Evolutionary conservation across 176 grass and related monocot species (phyloP).

Genomic region (Raddia distichophylla): DNA sequence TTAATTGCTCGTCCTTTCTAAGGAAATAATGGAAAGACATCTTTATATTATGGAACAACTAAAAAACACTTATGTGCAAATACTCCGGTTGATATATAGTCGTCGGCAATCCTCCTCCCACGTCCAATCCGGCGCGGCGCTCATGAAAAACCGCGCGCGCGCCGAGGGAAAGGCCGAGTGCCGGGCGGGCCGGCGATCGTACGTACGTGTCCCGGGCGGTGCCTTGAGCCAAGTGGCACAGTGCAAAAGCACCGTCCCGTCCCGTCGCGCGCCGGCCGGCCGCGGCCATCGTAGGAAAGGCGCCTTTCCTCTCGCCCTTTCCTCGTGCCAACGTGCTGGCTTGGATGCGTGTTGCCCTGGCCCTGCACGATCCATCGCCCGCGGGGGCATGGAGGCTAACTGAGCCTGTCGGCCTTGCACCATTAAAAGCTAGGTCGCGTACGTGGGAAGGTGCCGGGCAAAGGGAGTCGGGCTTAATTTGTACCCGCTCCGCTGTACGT

Average conservation of each 20-base stretch:
- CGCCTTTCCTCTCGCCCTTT: neutral
- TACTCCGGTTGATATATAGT: no score
- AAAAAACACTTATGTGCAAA: no score
- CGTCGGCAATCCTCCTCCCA: no score
- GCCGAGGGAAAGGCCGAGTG: neutral
- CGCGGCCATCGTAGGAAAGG: neutral
- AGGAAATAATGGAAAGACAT: no score
- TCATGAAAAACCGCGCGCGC: conserved; percentile 38
- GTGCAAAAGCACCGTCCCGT: conserved; percentile 21
- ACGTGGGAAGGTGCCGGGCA: neutral
- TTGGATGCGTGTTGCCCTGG: neutral
- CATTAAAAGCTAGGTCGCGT: neutral
- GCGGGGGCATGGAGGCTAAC: conserved; percentile 14
- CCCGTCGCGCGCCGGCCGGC: neutral
- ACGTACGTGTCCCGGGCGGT: neutral
- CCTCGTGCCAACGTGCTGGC: neutral
- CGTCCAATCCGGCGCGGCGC: conserved; percentile 37
- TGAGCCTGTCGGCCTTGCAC: neutral
- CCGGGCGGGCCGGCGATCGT: neutral
- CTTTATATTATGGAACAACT: no score
- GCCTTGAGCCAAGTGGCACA: conserved; percentile 66
- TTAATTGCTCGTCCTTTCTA: no score
- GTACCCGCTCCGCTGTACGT: neutral
- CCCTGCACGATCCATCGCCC: neutral
- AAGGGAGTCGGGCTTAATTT: no score